Base-by-base conservation (phyloP, 2,329 filamentous ascomycete genomes). In the Ophiostoma perfectum region DNA sequence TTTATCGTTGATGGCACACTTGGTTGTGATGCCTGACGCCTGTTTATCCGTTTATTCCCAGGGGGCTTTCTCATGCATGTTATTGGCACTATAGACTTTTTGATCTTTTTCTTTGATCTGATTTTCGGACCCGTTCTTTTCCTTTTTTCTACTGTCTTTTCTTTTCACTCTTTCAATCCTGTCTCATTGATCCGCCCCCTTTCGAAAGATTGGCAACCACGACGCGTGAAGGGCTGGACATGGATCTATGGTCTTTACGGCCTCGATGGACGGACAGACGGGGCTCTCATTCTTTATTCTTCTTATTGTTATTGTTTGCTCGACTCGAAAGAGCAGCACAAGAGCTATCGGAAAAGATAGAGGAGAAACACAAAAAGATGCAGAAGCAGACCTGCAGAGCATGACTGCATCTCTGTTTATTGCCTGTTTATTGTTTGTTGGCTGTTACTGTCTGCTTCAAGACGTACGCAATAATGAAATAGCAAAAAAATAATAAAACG, bases 171-270 rank as follows among this genome's bases (percentile, higher is more conserved):
- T 27, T 27, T 27, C 27, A 27, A 27, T 27, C 27, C 27, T 27
- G n/a, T 27, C 55, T n/a, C 38, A 9, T 14, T 52, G 7, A 52
- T 18, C 47, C 5, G 55, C 52, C 66, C 66, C 58, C 42, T 67
- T 67, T 67, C 44, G 66, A 64, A 67, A 67, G 58, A 67, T 64
- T 67, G 66, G 66, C 44, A 67, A 67, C 52, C 42, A 44, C 42
- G 11, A 27, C 27, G 7, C 11, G 42, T 44, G 42, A 44, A 66
- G 65, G 65, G 65, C 42, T 44, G 27, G 27, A 27, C 27, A 27
- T 27, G 27, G 27, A 27, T 27, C 27, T 27, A 27, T 1, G 27
- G 27, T 27, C 27, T 27, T 27, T 27, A 27, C 27, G 27, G 27
- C 27, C 27, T 27, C 42, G 42, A 44, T 44, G 42, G 42, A 44